phyloP scores from a whole-genome alignment of 352 stramenopile species.

The Globisporangium camurandrum region DNA sequence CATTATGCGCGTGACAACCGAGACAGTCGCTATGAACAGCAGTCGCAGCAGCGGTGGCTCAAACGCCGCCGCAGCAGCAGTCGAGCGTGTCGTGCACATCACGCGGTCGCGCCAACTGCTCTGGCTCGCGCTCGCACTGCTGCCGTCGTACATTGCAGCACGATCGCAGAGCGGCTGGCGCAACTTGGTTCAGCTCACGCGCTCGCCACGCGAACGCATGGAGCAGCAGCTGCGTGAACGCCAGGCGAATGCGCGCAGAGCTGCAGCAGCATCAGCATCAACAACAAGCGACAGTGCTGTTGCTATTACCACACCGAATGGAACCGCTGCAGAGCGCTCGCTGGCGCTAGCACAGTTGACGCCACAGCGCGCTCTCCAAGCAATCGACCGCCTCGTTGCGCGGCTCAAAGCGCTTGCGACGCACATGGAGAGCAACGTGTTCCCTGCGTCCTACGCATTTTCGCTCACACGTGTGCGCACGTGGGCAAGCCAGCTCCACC shows the following conservation, averaged over 20 bases:
- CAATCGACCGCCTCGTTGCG: constrained; percentile 35
- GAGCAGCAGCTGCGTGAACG: constrained; percentile 61
- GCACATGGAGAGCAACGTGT: constrained; percentile 34
- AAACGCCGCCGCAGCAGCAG: neutral
- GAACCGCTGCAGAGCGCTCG: neutral
- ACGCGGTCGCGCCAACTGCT: constrained; percentile 27
- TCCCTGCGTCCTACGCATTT: constrained; percentile 58
- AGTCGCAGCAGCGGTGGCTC: neutral
- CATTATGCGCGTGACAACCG: constrained; percentile 52
- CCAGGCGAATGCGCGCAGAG: constrained; percentile 15
- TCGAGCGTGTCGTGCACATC: constrained; percentile 21
- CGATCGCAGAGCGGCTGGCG: constrained; percentile 68
- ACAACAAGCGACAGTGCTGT: neutral
- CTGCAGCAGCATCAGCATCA: constrained; percentile 1
- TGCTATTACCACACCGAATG: neutral
- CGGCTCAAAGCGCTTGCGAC: constrained; percentile 28
- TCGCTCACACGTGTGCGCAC: constrained; percentile 33
- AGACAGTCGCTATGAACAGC: neutral
- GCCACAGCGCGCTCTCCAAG: constrained; percentile 17
- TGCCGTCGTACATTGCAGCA: constrained; percentile 51
- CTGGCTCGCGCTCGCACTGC: constrained; percentile 49
- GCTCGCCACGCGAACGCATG: constrained; percentile 67
- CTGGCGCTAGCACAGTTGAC: constrained; percentile 4
- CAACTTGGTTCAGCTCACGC: constrained; percentile 53
- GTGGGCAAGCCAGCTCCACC: constrained; percentile 46